Base-by-base conservation (phyloP, 768 basidiomycete species). In the Collybiopsis luxurians region DNA sequence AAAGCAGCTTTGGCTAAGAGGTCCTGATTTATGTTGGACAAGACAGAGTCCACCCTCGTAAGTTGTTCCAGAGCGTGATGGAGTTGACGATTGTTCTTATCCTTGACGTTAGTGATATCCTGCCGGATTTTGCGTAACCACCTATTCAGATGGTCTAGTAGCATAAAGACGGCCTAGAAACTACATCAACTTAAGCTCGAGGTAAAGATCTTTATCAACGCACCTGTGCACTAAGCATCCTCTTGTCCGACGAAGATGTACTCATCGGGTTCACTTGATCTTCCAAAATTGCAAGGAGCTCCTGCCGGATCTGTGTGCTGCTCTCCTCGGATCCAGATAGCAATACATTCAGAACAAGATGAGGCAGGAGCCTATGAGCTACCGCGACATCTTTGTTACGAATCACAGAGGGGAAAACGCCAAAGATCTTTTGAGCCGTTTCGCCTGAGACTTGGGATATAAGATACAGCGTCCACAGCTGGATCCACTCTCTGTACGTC, bases 401-500 rank as follows among this genome's bases (percentile, higher is more conserved):
- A 23, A 98, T 80, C 0, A 90, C 85, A 11, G 86, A 82, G 23
- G 85, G 81, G 65, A 97, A 92, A 7, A 87, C 85, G 9, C 80
- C 73, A 66, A 98, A 99, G 31, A 98, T 85, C 19, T 66, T 71
- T 60, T 78, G 76, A 13, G 92, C 90, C 50, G 74, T 77, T 2
- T 62, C 60, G 19, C 84, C 84, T 1, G 83, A 79, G 6, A 81
- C 84, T 55, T 76, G 80, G 11, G 81, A 77, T 54, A 98, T 90
- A 34, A 99, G 80, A 68, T 92, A 80, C 10, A 81, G 76, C 1
- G 93, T 86, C 94, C 95, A 98, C 0, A 82, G 67, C 61, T 96
- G 94, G 31, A 98, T 82, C 97, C 97, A 99, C 69, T 98, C 95
- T 40, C 95, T 85, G 71, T 98, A 99, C 0, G 93, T 96, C 2